These are phyloP conservation scores for Pluteus cervinus DNA, from an alignment of 768 basidiomycete species.

Conservation along the genomic window DNA sequence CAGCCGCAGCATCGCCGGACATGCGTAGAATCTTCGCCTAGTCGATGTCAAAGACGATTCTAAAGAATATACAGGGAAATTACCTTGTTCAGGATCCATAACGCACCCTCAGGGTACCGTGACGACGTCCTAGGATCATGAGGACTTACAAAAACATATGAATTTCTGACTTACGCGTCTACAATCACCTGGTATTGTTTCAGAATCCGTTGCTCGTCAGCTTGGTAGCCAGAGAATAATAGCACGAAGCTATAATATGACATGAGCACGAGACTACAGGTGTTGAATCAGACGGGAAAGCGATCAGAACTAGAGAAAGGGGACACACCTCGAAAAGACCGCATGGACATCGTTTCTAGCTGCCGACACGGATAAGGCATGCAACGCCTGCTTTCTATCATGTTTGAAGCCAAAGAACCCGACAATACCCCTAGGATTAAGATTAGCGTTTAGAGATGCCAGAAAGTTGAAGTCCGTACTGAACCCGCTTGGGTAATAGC, in stretches of 20 bases:
- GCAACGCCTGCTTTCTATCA: constrained; percentile 62
- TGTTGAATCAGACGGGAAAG: background rate
- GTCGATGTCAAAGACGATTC: background rate
- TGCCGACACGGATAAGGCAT: constrained; percentile 64
- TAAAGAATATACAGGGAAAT: background rate
- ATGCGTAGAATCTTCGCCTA: constrained; percentile 76
- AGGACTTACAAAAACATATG: background rate
- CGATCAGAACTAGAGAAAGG: background rate
- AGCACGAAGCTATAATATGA: constrained; percentile 72
- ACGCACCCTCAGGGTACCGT: constrained; percentile 58
- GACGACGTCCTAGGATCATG: constrained; percentile 35
- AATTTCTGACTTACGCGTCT: constrained; percentile 39
- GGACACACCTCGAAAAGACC: constrained; percentile 65
- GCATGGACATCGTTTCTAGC: constrained; percentile 65
- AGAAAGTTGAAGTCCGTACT: constrained; percentile 32
- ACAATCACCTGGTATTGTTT: constrained; percentile 60
- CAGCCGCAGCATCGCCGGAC: constrained; percentile 55
- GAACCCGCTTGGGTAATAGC: constrained; percentile 62
- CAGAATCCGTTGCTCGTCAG: constrained; percentile 60
- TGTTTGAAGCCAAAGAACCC: constrained; percentile 75
- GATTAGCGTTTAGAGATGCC: background rate
- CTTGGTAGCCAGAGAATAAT: constrained; percentile 68
- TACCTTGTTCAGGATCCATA: constrained; percentile 62
- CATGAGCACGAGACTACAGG: constrained; percentile 76
- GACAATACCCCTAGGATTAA: constrained; percentile 47